Base-by-base conservation (phyloP, 352 stramenopile species). In the Phytophthora melonis region DNA sequence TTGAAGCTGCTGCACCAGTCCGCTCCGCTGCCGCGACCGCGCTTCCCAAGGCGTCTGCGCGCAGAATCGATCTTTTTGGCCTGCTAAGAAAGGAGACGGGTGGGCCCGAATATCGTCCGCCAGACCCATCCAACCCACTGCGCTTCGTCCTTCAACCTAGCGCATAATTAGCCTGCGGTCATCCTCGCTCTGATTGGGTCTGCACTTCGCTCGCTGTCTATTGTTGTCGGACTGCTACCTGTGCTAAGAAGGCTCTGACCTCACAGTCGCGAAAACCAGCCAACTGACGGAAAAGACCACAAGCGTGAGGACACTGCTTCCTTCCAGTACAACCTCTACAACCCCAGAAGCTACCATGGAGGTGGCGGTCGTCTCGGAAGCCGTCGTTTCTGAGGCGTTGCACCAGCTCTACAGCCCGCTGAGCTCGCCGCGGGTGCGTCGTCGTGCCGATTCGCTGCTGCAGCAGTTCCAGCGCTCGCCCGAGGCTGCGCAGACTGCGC, bases 401-500 rank as follows among this genome's bases (percentile, higher is more conserved):
- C 75, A 89, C 59, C 86, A 95, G 56, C 76, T 95, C 36, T 93
- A 93, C 75, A 90, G 83, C 59, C 85, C 87, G 34, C 73, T 89
- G 57, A 93, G 70, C 58, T 90, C 84, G 32, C 86, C 87, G 27
- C 82, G 81, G n/a, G 81, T 84, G 50, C 85, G 88, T 32, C 85
- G 87, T 10, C 87, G 86, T 47, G 87, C 87, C n/a, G 87, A 95
- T 49, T 90, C 87, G 41, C 58, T 93, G 52, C 67, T 95, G 13
- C 87, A 93, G 64, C 84, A 77, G 34, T 94, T 94, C 69, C 88
- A 94, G 70, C 86, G 82, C 49, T 93, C 84, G 13, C 88, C 88
- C 14, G 81, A 93, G 70, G 88, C 88, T 19, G 63, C 78, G 16
- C 71, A 84, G 32, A 87, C 81, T 39, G 83, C 86, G 34, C 65